A percentile compares a stretch with the other conserved stretches of the same genome.
Evolutionary conservation across 192 early-diverging fungal genomes (phyloP).

Genomic region (Backusella parvicylindrica): DNA sequence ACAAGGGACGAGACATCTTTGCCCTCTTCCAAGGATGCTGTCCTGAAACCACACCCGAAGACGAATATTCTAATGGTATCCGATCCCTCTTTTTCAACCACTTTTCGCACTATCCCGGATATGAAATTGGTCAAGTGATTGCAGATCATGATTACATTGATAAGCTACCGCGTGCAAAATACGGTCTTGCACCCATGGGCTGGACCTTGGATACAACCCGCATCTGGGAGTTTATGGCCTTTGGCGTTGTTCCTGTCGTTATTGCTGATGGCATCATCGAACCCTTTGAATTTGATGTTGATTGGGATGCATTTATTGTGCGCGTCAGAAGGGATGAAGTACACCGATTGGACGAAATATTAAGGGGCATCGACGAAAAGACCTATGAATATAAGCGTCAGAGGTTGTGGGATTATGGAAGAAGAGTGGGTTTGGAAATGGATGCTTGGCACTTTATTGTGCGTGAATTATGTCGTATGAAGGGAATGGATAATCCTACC

Average conservation of each 20-base stretch:
- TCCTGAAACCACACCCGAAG: slow-evolving; percentile 22
- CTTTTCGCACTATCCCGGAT: slow-evolving; percentile 34
- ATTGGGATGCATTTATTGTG: slow-evolving; percentile 42
- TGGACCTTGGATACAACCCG: slow-evolving; percentile 41
- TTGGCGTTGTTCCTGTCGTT: slow-evolving; percentile 48
- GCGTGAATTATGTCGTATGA: slow-evolving; percentile 39
- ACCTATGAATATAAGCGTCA: slow-evolving; percentile 37
- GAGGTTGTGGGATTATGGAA: slow-evolving; percentile 38
- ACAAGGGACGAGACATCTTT: slow-evolving; percentile 24
- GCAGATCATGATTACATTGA: slow-evolving; percentile 35
- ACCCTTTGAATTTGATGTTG: slow-evolving; percentile 47
- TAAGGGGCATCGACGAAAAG: slow-evolving; percentile 31
- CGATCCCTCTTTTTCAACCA: slow-evolving; percentile 36
- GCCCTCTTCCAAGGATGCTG: slow-evolving; percentile 37
- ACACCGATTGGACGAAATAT: slow-evolving; percentile 37
- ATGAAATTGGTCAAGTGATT: slow-evolving; percentile 32
- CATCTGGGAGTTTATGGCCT: slow-evolving; percentile 49
- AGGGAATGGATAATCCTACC: slow-evolving; percentile 13
- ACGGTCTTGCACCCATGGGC: slow-evolving; percentile 41
- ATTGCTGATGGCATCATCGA: slow-evolving; percentile 49
- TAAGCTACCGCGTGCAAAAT: slow-evolving; percentile 36
- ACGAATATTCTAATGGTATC: slow-evolving; percentile 38
- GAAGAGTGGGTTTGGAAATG: slow-evolving; percentile 30
- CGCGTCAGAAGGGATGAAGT: slow-evolving; percentile 36
- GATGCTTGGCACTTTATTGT: slow-evolving; percentile 49